These are phyloP conservation scores for Teratosphaeria nubilosa DNA, from an alignment of 2,329 filamentous ascomycete species.

Conservation along the genomic window DNA sequence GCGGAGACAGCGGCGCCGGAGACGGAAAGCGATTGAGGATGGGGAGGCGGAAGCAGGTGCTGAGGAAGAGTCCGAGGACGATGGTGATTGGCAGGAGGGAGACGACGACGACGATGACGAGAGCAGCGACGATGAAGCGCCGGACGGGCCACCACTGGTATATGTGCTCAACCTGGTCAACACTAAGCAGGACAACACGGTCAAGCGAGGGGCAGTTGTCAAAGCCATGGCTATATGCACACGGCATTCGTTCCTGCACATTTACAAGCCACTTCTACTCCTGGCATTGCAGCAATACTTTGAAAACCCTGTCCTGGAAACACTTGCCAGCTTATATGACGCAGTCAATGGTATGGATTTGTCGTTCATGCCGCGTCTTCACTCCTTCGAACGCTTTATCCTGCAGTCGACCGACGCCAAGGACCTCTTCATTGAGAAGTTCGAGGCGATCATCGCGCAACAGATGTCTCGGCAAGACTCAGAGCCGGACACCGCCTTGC, in stretches of 20 bases:
- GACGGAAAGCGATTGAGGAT: constrained; percentile 25
- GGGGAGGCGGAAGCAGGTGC: constrained; percentile 35
- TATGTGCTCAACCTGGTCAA: constrained; percentile 97
- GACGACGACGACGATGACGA: constrained; percentile 42
- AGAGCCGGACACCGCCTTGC: constrained; percentile 28
- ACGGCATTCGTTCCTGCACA: constrained; percentile 91
- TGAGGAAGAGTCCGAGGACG: constrained; percentile 39
- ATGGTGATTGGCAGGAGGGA: constrained; percentile 37
- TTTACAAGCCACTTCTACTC: constrained; percentile 91
- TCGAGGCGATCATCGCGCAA: constrained; percentile 85
- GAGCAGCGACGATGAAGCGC: constrained; percentile 25
- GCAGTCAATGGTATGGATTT: constrained; percentile 96
- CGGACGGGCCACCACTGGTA: constrained; percentile 80
- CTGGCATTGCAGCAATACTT: constrained; percentile 95
- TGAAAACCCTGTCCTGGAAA: constrained; percentile 79
- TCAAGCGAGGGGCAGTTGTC: constrained; percentile 84
- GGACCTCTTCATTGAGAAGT: constrained; percentile 95
- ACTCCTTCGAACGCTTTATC: constrained; percentile 71
- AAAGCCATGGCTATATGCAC: constrained; percentile 99
- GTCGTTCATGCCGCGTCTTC: constrained; percentile 80
- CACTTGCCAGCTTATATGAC: constrained; percentile 77
- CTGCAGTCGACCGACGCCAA: constrained; percentile 86
- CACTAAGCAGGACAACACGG: constrained; percentile 89
- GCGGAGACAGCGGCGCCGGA: constrained; percentile 33
- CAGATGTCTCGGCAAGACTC: constrained; percentile 40